Evolutionary conservation across 306 rosid species (phyloP), one percentile per base, ranked within the genome.

Genomic region (Corylus americana): DNA sequence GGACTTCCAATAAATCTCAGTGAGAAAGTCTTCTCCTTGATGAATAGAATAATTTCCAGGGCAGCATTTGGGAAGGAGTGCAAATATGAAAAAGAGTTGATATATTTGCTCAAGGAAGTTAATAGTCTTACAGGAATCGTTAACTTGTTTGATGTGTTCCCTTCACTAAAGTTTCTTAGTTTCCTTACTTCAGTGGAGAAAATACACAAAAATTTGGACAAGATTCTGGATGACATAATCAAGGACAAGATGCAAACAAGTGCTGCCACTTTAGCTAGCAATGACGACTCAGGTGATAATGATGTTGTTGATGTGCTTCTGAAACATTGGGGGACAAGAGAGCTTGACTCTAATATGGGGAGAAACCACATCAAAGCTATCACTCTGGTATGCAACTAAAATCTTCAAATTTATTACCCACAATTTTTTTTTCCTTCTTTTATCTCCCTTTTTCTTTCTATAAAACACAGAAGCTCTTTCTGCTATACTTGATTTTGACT

Each of bases 231-330:
- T 13, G 71, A 48, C 11, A 13, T 78, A 11, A 14, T 78, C 27
- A n/a, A 47, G 7, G 71, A 61, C 27, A 48, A 48, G 71, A 29
- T 10, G 44, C 59, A 78, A 68, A 17, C 16, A 7, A 11, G 25
- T 22, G 44, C 29, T 2, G 25, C 27, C 37, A 22, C 68, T 11
- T 11, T 39, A 61, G 42, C 39, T 18, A 2, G 16, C 68, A 27
- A 27, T 1, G 11, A 22, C 9, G n/a, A 7, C 8, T 12, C 29
- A 7, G 8, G 4, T 29, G 79, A 3, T n/a, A 20, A 71, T 7
- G 71, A 71, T 71, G 10, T 78, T 13, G 42, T 59, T 71, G 82
- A 59, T 17, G 67, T 55, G 63, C 82, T 78, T 48, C 18, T 71
- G 49, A 48, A 62, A 25, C 66, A 55, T 13, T n/a, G 31, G 20